These are phyloP conservation scores for Physcomitrellopsis africana DNA, from an alignment of 225 moss, liverwort and hornwort species.

Conservation along the genomic window DNA sequence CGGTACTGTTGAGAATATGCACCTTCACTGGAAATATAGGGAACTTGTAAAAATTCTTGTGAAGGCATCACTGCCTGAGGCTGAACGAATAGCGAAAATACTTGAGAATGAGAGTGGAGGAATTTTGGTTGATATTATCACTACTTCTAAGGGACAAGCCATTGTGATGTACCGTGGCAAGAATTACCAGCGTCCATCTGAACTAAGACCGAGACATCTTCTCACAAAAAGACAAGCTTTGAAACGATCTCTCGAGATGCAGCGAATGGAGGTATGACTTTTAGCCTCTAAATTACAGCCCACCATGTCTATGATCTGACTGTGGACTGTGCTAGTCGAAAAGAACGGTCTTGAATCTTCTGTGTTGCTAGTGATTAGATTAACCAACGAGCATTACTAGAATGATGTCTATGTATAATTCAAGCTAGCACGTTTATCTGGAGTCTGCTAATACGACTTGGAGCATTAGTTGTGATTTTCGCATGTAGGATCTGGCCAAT, in stretches of 20 bases:
- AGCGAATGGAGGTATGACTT: conserved; percentile 73
- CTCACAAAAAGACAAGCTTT: conserved; percentile 95
- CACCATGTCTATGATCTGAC: conserved; percentile 12
- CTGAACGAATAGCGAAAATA: conserved; percentile 78
- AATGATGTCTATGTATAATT: neutral
- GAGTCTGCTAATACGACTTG: neutral
- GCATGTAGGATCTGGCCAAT: neutral
- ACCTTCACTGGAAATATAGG: conserved; percentile 99
- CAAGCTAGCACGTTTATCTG: neutral
- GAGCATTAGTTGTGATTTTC: neutral
- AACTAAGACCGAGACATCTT: conserved; percentile 86
- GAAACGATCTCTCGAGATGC: conserved; percentile 92
- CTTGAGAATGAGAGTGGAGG: conserved; percentile 98
- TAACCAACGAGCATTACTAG: neutral
- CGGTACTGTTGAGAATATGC: conserved; percentile 98
- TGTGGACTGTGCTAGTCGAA: conserved; percentile 7
- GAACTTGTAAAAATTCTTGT: conserved; percentile 86
- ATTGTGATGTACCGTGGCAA: conserved; percentile 94
- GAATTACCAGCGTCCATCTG: conserved; percentile 90
- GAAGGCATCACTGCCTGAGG: conserved; percentile 75
- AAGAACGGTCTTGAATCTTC: conserved; percentile 16
- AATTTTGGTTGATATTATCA: conserved; percentile 78
- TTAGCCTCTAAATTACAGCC: conserved; percentile 12
- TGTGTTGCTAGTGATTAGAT: conserved; percentile 2
- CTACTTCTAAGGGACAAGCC: conserved; percentile 93